Evolutionary conservation across 495 filamentous ascomycete genomes (phyloP), one percentile per base, ranked within the genome.

Genomic region (Aspergillus asperescens): DNA sequence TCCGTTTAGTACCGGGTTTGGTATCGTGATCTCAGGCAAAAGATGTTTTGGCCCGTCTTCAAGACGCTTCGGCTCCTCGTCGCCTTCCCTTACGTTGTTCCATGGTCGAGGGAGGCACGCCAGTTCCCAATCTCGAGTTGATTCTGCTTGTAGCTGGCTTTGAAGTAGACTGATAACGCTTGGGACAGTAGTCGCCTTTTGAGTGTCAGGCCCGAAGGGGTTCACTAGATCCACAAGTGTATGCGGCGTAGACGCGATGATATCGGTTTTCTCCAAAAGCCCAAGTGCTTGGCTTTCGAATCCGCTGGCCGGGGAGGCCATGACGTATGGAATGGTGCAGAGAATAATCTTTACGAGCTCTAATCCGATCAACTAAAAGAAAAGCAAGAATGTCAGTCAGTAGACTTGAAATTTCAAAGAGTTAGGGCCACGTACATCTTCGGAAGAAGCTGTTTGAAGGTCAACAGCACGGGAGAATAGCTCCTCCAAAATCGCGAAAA

Each of bases 321-420:
- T 83, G 31, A 92, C 76, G 67, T 96, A 99, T 5, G 93, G 92
- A 52, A 97, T 85, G 0, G 90, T 93, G 34, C 95, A 81, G 32
- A 96, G 80, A 50, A 96, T 94, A 57, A 96, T 88, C 69, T 96
- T 96, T 63, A 95, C 89, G 38, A 99, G 79, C 70, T 97, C 93
- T 27, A 99, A 76, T 2, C 90, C 88, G 53, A 79, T 63, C 32
- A 78, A 65, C 76, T 78, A 45, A 39, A 41, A 19, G 15, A 32
- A 39, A 13, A 44, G 19, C 19, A 28, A 44, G 7, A 38, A 47
- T 25, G 55, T 74, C 53, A 73, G 55, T 74, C 53, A 73, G 64
- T 48, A 32, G 19, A 3, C 15, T 6, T 43, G 7, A 19, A n/a
- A 16, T 22, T 16, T 27, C 31, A 27, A 8, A 19, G 2, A 18